Percentiles rank a stretch among this genome's conserved stretches.
Conservation (phyloP, 2,329 filamentous ascomycete species). For the Sarocladium strictum region DNA sequence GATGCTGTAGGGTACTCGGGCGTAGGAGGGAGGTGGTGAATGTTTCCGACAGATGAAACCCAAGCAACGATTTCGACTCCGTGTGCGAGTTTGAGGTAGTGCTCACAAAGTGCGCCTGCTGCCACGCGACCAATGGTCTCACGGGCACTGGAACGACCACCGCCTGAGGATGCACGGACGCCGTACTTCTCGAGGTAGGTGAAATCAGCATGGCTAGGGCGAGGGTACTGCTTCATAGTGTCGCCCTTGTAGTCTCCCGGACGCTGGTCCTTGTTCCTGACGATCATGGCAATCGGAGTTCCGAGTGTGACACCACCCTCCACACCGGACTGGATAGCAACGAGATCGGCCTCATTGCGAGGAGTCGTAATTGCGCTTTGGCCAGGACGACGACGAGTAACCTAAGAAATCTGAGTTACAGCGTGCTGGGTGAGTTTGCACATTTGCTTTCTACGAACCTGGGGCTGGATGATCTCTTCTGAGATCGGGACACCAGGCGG, state of each 20-base stretch:
- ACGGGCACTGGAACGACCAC: slow-evolving; percentile 83
- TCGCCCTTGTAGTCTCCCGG: slow-evolving; percentile 85
- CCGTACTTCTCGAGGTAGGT: slow-evolving; percentile 98
- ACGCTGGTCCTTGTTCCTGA: slow-evolving; percentile 87
- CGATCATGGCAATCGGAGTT: slow-evolving; percentile 81
- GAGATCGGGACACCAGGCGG: slow-evolving; percentile 82
- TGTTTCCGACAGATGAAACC: slow-evolving; percentile 72
- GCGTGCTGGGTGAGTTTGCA: neutral
- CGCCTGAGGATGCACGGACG: slow-evolving; percentile 83
- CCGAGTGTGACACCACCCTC: slow-evolving; percentile 87
- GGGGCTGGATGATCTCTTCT: slow-evolving; percentile 85
- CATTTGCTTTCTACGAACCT: slow-evolving; percentile 46
- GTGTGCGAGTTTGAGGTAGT: slow-evolving; percentile 76
- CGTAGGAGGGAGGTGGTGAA: slow-evolving; percentile 23
- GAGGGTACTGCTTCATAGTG: slow-evolving; percentile 87
- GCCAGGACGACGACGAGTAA: slow-evolving; percentile 77
- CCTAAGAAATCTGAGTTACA: neutral
- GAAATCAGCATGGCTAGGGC: slow-evolving; percentile 91
- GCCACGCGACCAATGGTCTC: slow-evolving; percentile 94
- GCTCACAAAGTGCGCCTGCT: slow-evolving; percentile 87
- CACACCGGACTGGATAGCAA: slow-evolving; percentile 88
- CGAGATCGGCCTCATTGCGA: slow-evolving; percentile 83
- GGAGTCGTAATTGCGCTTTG: slow-evolving; percentile 89
- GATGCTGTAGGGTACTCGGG: neutral
- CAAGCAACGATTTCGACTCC: slow-evolving; percentile 90